phyloP scores from a whole-genome alignment of 2,329 filamentous ascomycete species.

The Aureobasidium sp. region DNA sequence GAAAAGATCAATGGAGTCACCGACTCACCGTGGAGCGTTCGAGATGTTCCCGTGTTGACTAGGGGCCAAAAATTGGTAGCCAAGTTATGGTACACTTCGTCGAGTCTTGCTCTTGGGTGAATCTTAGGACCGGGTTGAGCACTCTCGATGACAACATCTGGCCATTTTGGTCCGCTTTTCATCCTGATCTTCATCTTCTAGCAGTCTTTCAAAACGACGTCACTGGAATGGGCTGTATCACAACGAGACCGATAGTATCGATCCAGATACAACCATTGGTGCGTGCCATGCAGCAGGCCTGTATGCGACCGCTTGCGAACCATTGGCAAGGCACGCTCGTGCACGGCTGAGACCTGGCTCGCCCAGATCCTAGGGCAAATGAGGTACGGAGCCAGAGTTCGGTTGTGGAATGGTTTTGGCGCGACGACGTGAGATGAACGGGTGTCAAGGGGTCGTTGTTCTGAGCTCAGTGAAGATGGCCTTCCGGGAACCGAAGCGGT shows the following conservation, averaged over 20 bases:
- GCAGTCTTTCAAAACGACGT: constrained; percentile 75
- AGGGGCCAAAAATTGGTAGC: neutral
- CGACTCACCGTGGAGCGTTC: no score
- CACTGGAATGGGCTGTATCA: constrained; percentile 85
- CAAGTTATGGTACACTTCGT: constrained; percentile 1
- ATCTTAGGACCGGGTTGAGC: constrained; percentile 13
- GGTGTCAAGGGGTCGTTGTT: no score
- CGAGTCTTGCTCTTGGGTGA: constrained; percentile 6
- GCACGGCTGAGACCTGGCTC: constrained; percentile 66
- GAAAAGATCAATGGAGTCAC: constrained; percentile 3
- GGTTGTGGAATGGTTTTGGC: constrained; percentile 45
- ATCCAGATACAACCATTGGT: constrained; percentile 83
- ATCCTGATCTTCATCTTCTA: constrained; percentile 59
- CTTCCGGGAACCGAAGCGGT: no score
- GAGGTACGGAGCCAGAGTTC: constrained; percentile 18
- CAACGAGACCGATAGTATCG: constrained; percentile 71
- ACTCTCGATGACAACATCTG: constrained; percentile 27
- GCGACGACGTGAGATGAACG: constrained; percentile 34
- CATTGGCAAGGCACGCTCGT: constrained; percentile 70
- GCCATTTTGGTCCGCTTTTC: constrained; percentile 27
- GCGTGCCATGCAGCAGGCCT: constrained; percentile 91
- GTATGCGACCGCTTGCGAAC: constrained; percentile 82
- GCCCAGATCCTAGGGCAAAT: constrained; percentile 41
- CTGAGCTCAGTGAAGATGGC: no score
- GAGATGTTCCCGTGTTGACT: neutral